phyloP scores from a whole-genome alignment of 192 early-diverging fungal species.

The Coemansia sp. region DNA sequence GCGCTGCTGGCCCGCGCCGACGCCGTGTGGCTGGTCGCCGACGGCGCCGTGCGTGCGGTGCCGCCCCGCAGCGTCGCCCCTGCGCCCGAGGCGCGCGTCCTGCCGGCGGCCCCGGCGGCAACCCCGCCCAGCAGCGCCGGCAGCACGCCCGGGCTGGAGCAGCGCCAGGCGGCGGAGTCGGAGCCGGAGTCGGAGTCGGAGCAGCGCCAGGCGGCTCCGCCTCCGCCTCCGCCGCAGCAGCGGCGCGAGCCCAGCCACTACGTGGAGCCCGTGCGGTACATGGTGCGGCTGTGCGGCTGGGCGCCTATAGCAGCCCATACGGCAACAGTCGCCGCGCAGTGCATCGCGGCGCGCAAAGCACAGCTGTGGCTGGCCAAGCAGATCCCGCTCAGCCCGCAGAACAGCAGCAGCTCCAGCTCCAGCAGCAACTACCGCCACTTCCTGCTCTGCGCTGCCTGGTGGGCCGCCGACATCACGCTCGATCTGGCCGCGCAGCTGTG shows the following conservation, averaged over 20 bases:
- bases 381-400: slow-evolving; percentile 12
- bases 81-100: too few relatives aligned
- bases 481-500: slow-evolving; percentile 30
- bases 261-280: slow-evolving; percentile 26
- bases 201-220: too few relatives aligned
- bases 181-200: too few relatives aligned
- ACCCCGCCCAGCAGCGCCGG: too few relatives aligned
- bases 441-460: slow-evolving; percentile 19
- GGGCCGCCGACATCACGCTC: slow-evolving; percentile 21
- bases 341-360: slow-evolving; percentile 14
- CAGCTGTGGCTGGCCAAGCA: slow-evolving; percentile 40
- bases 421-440: slow-evolving; percentile 17
- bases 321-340: slow-evolving; percentile 26
- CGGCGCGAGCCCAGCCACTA: background rate
- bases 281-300: slow-evolving; percentile 36
- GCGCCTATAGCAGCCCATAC: slow-evolving; percentile 5
- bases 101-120: too few relatives aligned
- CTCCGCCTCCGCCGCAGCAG: too few relatives aligned
- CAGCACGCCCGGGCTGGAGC: too few relatives aligned
- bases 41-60: slow-evolving; percentile 27
- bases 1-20: slow-evolving; percentile 54
- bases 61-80: too few relatives aligned
- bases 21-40: slow-evolving; percentile 48
- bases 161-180: too few relatives aligned
- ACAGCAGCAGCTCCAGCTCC: background rate